Conservation (phyloP, 345 rosid species). For the Dipteronia sinensis region DNA sequence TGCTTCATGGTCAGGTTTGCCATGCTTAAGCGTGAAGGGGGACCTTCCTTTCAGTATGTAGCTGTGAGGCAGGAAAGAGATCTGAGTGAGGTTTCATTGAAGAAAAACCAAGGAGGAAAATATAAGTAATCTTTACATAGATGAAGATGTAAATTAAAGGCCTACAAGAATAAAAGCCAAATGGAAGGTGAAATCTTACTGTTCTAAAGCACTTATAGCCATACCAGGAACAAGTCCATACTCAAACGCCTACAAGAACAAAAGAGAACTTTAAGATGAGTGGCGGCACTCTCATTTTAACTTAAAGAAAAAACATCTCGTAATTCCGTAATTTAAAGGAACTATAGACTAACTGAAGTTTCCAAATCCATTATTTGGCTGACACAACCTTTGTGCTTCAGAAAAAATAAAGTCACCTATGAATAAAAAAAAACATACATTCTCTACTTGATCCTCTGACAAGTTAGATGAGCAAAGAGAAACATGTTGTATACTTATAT, state of each 20-base stretch:
- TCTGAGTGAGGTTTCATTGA: conserved; percentile 6
- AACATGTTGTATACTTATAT: not conserved
- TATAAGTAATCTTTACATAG: not conserved
- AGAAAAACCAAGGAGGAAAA: not conserved
- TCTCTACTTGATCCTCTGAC: not conserved
- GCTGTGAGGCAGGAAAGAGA: conserved; percentile 47
- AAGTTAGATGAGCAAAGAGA: not conserved
- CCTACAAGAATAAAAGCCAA: conserved; percentile 3
- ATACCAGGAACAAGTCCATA: conserved; percentile 87
- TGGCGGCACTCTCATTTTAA: not conserved
- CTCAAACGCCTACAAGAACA: conserved; percentile 69
- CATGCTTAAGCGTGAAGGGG: conserved; percentile 80
- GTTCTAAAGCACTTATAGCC: conserved; percentile 77
- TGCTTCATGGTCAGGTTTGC: conserved; percentile 91
- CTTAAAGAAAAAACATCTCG: not conserved
- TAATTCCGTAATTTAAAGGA: not conserved
- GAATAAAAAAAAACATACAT: conserved; percentile 6
- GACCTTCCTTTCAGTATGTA: conserved; percentile 75
- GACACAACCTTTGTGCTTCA: not conserved
- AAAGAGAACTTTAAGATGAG: conserved; percentile 25
- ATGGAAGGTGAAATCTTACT: conserved; percentile 49
- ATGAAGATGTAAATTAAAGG: conserved; percentile 12
- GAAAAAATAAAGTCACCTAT: not conserved
- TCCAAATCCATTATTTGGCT: not conserved
- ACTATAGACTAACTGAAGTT: not conserved